phyloP scores from a whole-genome alignment of 306 rosid species.

The Heteromeles arbutifolia region DNA sequence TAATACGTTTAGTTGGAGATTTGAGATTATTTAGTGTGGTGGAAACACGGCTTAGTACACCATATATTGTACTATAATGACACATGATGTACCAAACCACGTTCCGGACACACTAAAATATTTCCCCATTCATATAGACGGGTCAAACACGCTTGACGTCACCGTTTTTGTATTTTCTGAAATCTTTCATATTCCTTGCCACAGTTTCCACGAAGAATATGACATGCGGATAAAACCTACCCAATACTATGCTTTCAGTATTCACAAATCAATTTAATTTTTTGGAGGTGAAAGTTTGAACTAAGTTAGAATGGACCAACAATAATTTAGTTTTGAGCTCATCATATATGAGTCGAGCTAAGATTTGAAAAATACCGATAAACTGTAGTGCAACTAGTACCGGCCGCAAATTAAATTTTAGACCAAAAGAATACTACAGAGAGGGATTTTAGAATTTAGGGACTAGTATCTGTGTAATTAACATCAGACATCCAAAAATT shows the following conservation, averaged over 20 bases:
- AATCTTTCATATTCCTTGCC: background rate
- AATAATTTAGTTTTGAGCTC: no score
- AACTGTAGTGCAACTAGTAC: no score
- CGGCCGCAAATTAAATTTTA: no score
- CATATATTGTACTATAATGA: no score
- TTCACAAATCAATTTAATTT: background rate
- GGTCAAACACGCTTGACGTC: background rate
- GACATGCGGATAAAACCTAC: background rate
- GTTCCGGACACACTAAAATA: fast-evolving
- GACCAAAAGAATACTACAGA: no score
- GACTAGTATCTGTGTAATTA: background rate
- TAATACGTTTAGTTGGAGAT: no score
- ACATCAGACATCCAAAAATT: background rate
- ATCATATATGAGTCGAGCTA: fast-evolving
- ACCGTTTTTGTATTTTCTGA: background rate
- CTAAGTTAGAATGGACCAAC: background rate
- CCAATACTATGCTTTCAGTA: background rate
- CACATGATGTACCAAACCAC: no score
- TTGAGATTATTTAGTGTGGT: no score
- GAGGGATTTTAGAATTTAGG: no score
- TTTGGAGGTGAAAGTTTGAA: background rate
- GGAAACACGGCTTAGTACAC: fast-evolving
- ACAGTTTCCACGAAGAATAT: background rate
- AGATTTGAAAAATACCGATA: no score
- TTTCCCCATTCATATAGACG: background rate